Percentiles rank a stretch among this genome's conserved stretches.
These are phyloP conservation scores for Cichorium intybus DNA, from an alignment of 140 eudicot species.

Conservation along the genomic window DNA sequence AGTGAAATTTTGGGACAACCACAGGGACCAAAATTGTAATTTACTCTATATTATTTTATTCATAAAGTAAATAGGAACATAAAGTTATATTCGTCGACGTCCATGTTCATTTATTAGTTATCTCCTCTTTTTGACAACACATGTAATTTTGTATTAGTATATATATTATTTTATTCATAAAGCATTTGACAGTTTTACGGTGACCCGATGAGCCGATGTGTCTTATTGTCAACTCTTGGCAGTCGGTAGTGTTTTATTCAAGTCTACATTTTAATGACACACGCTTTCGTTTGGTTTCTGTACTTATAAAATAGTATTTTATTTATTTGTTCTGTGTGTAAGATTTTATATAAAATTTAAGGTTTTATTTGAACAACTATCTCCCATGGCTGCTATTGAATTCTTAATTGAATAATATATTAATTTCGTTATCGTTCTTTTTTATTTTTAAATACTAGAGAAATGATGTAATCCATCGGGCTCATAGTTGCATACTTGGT, in stretches of 20 bases:
- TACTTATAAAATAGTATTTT: neutral
- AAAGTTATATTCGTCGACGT: too few species aligned
- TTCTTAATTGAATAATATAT: neutral
- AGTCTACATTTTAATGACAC: neutral
- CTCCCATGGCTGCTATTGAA: constrained; percentile 2
- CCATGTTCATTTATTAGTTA: too few species aligned
- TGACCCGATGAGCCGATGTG: neutral
- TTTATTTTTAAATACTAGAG: too few species aligned
- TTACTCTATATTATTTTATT: too few species aligned
- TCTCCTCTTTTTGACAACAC: too few species aligned
- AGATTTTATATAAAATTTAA: neutral
- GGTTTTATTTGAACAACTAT: neutral
- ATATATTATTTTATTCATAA: neutral
- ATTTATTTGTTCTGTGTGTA: neutral
- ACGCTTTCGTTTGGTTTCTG: neutral
- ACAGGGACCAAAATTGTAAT: too few species aligned
- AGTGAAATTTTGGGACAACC: too few species aligned
- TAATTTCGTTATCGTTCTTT: neutral
- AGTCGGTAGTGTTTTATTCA: neutral
- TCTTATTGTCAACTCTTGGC: neutral
- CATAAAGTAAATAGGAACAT: too few species aligned
- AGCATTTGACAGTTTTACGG: neutral
- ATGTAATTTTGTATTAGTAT: too few species aligned
- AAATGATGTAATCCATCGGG: too few species aligned
- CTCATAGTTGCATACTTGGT: too few species aligned